These are phyloP conservation scores for Apiospora koreana DNA, from an alignment of 2,329 filamentous ascomycete species.

Conservation along the genomic window DNA sequence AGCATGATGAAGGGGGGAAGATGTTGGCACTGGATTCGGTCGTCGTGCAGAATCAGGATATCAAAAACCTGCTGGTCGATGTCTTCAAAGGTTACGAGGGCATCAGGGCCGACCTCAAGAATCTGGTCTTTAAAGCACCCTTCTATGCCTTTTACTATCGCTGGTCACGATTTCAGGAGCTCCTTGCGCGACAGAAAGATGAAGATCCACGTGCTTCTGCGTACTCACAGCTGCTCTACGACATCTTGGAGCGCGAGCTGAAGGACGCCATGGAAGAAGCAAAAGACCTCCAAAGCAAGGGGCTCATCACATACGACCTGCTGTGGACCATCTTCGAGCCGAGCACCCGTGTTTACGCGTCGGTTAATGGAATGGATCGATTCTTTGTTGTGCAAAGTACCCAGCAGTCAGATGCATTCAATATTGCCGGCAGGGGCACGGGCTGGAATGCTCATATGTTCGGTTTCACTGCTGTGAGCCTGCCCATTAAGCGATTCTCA, in stretches of 20 bases:
- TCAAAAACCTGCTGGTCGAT: slow-evolving; percentile 57
- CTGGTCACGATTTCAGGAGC: slow-evolving; percentile 52
- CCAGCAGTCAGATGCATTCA: slow-evolving; percentile 17
- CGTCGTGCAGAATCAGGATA: slow-evolving; percentile 61
- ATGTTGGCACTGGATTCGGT: slow-evolving; percentile 48
- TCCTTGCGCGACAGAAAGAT: slow-evolving; percentile 44
- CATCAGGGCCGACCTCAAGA: slow-evolving; percentile 58
- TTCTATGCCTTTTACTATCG: slow-evolving; percentile 68
- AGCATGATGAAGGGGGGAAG: slow-evolving; percentile 15
- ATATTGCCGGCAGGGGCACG: slow-evolving; percentile 37
- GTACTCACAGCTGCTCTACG: slow-evolving; percentile 48
- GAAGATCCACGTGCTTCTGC: slow-evolving; percentile 17
- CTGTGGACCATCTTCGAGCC: slow-evolving; percentile 57
- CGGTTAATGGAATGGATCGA: slow-evolving; percentile 39
- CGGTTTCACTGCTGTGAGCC: no score
- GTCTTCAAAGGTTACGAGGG: slow-evolving; percentile 61
- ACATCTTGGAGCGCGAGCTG: slow-evolving; percentile 54
- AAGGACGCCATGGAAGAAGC: slow-evolving; percentile 49
- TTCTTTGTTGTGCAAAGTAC: slow-evolving; percentile 40
- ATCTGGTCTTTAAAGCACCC: slow-evolving; percentile 60
- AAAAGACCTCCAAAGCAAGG: slow-evolving; percentile 52
- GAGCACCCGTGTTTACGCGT: slow-evolving; percentile 25
- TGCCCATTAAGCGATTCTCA: no score
- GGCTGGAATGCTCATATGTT: slow-evolving; percentile 51
- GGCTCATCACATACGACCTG: slow-evolving; percentile 54